Conservation (phyloP, 306 rosid species). For the Casuarina equisetifolia region DNA sequence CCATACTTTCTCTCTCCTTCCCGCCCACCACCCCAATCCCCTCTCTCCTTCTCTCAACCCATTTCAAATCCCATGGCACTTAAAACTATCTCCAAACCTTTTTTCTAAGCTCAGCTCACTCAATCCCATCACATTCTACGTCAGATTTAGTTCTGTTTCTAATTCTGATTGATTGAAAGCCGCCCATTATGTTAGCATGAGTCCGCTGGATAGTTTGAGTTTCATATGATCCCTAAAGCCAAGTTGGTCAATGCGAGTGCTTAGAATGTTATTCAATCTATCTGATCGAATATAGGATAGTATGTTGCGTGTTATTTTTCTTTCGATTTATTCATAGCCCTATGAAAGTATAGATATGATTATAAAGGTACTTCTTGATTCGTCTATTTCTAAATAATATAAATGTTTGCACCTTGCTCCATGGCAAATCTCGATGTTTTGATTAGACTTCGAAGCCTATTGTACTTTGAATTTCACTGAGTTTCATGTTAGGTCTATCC, state of each 20-base stretch:
- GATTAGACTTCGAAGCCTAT: too few species aligned
- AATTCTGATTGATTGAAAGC: background rate
- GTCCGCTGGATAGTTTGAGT: background rate
- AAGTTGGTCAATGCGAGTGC: background rate
- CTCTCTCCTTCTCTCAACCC: background rate
- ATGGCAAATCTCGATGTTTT: background rate
- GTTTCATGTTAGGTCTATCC: background rate
- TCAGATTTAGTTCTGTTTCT: background rate
- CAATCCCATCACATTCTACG: too few species aligned
- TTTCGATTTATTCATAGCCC: background rate
- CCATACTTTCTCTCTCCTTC: too few species aligned
- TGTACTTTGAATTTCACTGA: background rate
- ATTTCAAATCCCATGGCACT: slow-evolving; percentile 44
- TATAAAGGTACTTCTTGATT: background rate
- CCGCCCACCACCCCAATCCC: background rate
- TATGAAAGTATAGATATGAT: background rate
- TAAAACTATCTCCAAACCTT: background rate
- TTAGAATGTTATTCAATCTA: background rate
- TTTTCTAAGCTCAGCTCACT: too few species aligned
- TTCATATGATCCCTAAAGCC: background rate
- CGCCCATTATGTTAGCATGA: background rate
- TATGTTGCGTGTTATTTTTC: background rate
- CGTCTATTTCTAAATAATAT: background rate
- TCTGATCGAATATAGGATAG: background rate
- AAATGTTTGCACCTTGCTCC: background rate